Evolutionary conservation across 2,329 filamentous ascomycete genomes (phyloP).

Genomic region (Cytospora schulzeri): DNA sequence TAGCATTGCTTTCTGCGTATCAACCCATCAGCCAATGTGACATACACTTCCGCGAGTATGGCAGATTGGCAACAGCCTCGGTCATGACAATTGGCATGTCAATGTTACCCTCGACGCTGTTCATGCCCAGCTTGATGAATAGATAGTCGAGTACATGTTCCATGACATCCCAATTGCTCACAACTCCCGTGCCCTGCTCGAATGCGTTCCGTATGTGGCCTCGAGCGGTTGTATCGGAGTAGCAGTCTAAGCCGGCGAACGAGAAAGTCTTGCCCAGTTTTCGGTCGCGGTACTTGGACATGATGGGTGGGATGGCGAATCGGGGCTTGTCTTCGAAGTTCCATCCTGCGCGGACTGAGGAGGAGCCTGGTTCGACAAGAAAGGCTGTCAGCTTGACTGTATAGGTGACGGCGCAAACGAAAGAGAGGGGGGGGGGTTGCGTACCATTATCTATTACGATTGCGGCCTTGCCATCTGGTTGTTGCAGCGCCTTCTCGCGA

Average conservation of each 20-base stretch:
- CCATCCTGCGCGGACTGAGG: conserved; percentile 89
- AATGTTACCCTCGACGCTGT: conserved; percentile 71
- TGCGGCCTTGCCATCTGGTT: conserved; percentile 61
- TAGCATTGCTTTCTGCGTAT: conserved; percentile 29
- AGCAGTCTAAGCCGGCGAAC: conserved; percentile 91
- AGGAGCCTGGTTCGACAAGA: conserved; percentile 66
- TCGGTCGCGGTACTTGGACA: conserved; percentile 92
- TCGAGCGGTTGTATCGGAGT: conserved; percentile 88
- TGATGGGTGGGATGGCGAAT: conserved; percentile 81
- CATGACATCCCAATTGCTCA: conserved; percentile 98
- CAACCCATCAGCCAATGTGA: conserved; percentile 27
- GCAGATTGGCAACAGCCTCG: conserved; percentile 87
- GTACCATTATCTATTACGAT: conserved; percentile 98
- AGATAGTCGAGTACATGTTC: conserved; percentile 93
- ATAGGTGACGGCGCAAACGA: neutral
- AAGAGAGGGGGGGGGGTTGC: conserved; percentile 26
- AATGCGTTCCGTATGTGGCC: conserved; percentile 91
- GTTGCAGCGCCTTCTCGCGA: conserved; percentile 66
- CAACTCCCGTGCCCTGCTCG: conserved; percentile 84
- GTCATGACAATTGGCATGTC: conserved; percentile 93
- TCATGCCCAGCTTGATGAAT: conserved; percentile 90
- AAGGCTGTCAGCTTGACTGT: conserved; percentile 27
- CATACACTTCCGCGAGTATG: conserved; percentile 85
- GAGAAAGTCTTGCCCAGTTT: conserved; percentile 90
- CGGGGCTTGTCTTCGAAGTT: conserved; percentile 86